These are phyloP conservation scores for Volutella citrinella DNA, from an alignment of 2,329 filamentous ascomycete genomes.

Conservation along the genomic window DNA sequence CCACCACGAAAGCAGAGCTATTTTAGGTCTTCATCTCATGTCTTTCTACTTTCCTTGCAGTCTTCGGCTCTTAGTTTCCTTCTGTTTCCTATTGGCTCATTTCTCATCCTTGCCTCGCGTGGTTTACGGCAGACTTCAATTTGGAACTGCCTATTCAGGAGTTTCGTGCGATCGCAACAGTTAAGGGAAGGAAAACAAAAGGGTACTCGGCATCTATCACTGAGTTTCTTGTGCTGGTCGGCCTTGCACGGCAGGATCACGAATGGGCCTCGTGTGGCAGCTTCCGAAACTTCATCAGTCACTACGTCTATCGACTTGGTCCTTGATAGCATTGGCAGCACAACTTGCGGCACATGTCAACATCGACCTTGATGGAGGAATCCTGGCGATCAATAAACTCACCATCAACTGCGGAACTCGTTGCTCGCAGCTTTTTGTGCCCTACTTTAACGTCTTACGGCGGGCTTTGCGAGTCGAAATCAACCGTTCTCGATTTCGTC, in stretches of 20 bases:
- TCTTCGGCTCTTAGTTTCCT: slow-evolving; percentile 26
- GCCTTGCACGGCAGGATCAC: slow-evolving; percentile 36
- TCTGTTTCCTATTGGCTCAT: slow-evolving; percentile 22
- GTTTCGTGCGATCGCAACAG: slow-evolving; percentile 37
- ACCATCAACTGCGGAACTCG: slow-evolving; percentile 30
- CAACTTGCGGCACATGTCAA: slow-evolving; percentile 33
- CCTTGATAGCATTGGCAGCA: slow-evolving; percentile 36
- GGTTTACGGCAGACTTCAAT: slow-evolving; percentile 27
- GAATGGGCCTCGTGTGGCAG: slow-evolving; percentile 37
- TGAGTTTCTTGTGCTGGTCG: slow-evolving; percentile 34
- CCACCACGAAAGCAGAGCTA: slow-evolving; percentile 15
- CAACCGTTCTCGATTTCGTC: too few relatives aligned
- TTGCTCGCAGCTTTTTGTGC: slow-evolving; percentile 29
- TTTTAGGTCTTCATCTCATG: slow-evolving; percentile 18
- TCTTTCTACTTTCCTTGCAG: slow-evolving; percentile 26
- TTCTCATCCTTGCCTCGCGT: slow-evolving; percentile 24
- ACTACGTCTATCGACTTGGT: slow-evolving; percentile 35
- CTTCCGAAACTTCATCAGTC: slow-evolving; percentile 39
- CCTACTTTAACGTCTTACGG: slow-evolving; percentile 20
- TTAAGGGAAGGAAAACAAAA: slow-evolving; percentile 34
- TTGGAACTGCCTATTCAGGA: slow-evolving; percentile 33
- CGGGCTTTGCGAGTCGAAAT: slow-evolving; percentile 24
- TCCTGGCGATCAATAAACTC: slow-evolving; percentile 30
- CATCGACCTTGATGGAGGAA: slow-evolving; percentile 32
- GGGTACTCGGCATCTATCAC: slow-evolving; percentile 34